Percentiles rank a stretch among this genome's conserved stretches.
phyloP scores from a whole-genome alignment of 352 stramenopile species.

The Phytopythium cucurbitacearum region DNA sequence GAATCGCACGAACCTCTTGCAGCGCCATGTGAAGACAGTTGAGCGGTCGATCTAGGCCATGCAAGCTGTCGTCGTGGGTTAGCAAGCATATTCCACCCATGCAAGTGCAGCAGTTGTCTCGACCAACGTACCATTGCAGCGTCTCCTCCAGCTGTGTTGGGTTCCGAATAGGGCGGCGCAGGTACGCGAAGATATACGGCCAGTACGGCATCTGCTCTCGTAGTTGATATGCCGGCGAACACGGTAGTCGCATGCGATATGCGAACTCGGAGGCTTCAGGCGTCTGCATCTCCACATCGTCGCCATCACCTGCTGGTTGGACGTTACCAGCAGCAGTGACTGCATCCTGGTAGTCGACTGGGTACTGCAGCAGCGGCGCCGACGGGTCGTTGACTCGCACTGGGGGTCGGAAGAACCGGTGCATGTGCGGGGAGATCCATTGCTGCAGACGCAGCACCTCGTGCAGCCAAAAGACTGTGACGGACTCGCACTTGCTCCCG shows the following conservation, averaged over 20 bases:
- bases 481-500: constrained; percentile 6
- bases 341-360: constrained; percentile 21
- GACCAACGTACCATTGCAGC: constrained; percentile 35
- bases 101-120: constrained; percentile 2
- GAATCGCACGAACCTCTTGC: constrained; percentile 17
- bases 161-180: constrained; percentile 38
- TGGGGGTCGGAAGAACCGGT: constrained; percentile 50
- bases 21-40: constrained; percentile 38
- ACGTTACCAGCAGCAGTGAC: not conserved
- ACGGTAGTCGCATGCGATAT: constrained; percentile 33
- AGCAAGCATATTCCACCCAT: constrained; percentile 24
- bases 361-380: constrained; percentile 31
- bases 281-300: constrained; percentile 3
- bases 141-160: constrained; percentile 24
- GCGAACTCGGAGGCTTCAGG: not conserved
- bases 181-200: constrained; percentile 53
- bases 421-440: constrained; percentile 26
- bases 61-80: constrained; percentile 5
- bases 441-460: constrained; percentile 33
- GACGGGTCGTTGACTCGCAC: not conserved
- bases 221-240: constrained; percentile 27
- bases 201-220: constrained; percentile 50
- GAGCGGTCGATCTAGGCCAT: constrained; percentile 10
- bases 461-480: constrained; percentile 58
- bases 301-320: not conserved